These are phyloP conservation scores for Xylariaceae sp. DNA, from an alignment of 2,329 filamentous ascomycete genomes.

Conservation along the genomic window DNA sequence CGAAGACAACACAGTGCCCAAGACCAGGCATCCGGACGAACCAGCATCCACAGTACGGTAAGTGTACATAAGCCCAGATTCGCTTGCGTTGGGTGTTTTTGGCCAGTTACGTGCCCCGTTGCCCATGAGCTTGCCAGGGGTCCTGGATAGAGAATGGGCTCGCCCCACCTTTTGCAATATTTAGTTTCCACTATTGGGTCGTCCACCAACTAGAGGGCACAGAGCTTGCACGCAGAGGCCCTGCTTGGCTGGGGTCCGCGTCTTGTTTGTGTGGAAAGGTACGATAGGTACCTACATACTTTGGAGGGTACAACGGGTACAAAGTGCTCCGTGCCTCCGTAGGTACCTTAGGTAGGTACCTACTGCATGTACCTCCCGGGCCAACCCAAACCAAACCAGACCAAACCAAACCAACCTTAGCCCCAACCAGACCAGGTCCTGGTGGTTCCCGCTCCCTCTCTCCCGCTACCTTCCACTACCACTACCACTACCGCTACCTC, in stretches of 20 bases:
- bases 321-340: neutral
- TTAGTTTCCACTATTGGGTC: slow-evolving; percentile 31
- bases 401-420: slow-evolving; percentile 2
- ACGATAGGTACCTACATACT: neutral
- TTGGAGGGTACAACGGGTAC: neutral
- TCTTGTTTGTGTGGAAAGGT: neutral
- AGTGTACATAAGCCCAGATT: slow-evolving; percentile 20
- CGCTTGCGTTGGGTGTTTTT: slow-evolving; percentile 18
- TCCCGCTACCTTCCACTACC: slow-evolving; percentile 11
- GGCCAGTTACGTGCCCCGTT: slow-evolving; percentile 23
- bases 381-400: too few species aligned
- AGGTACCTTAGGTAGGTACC: neutral
- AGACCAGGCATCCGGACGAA: slow-evolving; percentile 8
- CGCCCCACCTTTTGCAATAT: slow-evolving; percentile 31
- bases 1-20: slow-evolving; percentile 17
- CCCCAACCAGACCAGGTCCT: slow-evolving; percentile 11
- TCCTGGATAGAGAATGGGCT: slow-evolving; percentile 16
- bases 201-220: slow-evolving; percentile 22
- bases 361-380: too few species aligned
- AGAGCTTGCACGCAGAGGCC: slow-evolving; percentile 29
- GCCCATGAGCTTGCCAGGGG: slow-evolving; percentile 18
- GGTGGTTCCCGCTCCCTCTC: slow-evolving; percentile 18
- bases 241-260: slow-evolving; percentile 18
- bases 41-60: slow-evolving; percentile 19
- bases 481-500: slow-evolving; percentile 15